Conservation (phyloP, 1,284 basidiomycete genomes). For the Puccinia horiana region DNA sequence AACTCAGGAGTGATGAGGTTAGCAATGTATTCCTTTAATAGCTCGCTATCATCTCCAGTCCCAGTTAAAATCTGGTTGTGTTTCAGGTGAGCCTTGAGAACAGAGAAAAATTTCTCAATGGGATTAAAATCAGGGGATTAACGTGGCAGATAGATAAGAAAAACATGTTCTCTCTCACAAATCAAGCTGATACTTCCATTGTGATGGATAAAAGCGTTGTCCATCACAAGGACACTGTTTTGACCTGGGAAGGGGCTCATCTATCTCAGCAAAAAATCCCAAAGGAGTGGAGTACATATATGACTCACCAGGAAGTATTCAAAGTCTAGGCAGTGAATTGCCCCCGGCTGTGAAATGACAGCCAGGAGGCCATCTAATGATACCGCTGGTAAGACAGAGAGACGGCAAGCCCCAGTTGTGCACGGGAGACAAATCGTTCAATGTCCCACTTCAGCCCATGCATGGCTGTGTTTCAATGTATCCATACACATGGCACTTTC, state of each 20-base stretch:
- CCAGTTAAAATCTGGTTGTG: background rate
- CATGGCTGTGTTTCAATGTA: background rate
- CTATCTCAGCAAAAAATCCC: background rate
- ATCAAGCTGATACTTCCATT: background rate
- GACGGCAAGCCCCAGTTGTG: background rate
- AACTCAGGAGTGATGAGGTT: background rate
- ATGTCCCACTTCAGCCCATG: background rate
- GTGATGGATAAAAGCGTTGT: background rate
- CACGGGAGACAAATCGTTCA: background rate
- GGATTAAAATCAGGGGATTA: conserved; percentile 2
- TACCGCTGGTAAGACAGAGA: background rate
- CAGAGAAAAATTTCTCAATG: background rate
- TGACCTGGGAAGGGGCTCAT: background rate
- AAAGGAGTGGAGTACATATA: background rate
- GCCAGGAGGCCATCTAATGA: background rate
- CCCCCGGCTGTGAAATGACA: background rate
- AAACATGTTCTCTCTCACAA: no score
- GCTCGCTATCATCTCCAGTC: background rate
- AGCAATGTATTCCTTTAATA: background rate
- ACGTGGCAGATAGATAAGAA: background rate
- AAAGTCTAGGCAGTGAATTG: background rate
- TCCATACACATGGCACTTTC: background rate
- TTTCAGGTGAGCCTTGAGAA: background rate
- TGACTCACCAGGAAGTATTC: background rate
- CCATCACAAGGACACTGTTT: background rate